Conservation (phyloP, 2,329 filamentous ascomycete genomes). For the Stylonectria norvegica region DNA sequence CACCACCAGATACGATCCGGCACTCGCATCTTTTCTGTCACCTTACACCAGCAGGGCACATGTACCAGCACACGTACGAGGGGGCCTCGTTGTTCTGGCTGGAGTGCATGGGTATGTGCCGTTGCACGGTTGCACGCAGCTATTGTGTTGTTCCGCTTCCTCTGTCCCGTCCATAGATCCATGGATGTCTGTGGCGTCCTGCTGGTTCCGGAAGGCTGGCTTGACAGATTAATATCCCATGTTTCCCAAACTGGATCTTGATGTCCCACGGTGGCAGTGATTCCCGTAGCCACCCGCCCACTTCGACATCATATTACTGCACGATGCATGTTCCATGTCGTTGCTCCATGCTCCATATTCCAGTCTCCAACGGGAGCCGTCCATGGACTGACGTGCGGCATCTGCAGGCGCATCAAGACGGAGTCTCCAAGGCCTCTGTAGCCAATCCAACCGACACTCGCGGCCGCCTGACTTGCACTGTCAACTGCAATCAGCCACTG, state of each 20-base stretch:
- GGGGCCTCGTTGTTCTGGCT: slow-evolving; percentile 15
- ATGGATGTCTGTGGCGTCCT: slow-evolving; percentile 8
- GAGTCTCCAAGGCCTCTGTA: slow-evolving; percentile 15
- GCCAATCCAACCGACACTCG: slow-evolving; percentile 23
- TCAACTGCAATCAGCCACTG: slow-evolving; percentile 18
- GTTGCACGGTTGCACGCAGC: slow-evolving; percentile 23
- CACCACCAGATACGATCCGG: slow-evolving; percentile 26
- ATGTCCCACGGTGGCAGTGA: neutral
- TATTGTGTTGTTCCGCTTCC: too few relatives aligned
- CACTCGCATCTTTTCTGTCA: slow-evolving; percentile 18
- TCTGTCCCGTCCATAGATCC: too few relatives aligned
- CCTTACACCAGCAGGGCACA: too few relatives aligned
- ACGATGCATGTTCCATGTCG: slow-evolving; percentile 6
- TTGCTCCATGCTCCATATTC: neutral
- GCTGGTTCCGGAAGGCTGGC: slow-evolving; percentile 7
- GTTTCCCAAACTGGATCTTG: neutral
- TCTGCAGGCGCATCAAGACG: slow-evolving; percentile 21
- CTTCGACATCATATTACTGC: slow-evolving; percentile 7
- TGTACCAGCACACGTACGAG: too few relatives aligned
- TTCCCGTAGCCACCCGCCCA: slow-evolving; percentile 9
- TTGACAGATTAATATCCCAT: neutral
- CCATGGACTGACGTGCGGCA: slow-evolving; percentile 17
- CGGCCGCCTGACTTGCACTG: slow-evolving; percentile 25
- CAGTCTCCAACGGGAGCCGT: slow-evolving; percentile 2
- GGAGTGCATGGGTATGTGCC: slow-evolving; percentile 16